These are phyloP conservation scores for Vitellaria paradoxa DNA, from an alignment of 179 eudicot genomes.

Conservation along the genomic window DNA sequence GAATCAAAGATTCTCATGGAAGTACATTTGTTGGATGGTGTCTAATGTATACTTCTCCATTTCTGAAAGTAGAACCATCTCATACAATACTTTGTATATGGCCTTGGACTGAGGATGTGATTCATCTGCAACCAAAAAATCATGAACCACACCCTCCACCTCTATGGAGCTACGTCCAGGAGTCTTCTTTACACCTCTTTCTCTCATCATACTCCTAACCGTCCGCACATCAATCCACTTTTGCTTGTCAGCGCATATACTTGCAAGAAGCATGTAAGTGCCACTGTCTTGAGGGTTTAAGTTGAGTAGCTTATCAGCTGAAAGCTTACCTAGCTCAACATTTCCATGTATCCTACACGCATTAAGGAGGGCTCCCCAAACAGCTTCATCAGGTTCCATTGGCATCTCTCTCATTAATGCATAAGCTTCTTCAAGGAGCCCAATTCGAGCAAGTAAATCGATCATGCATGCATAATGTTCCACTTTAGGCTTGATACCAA, in stretches of 20 bases:
- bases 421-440: slow-evolving; percentile 55
- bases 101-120: slow-evolving; percentile 54
- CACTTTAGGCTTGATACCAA: slow-evolving; percentile 42
- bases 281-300: slow-evolving; percentile 70
- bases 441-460: slow-evolving; percentile 68
- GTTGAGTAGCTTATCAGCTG: slow-evolving; percentile 47
- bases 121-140: slow-evolving; percentile 60
- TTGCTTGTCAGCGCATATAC: slow-evolving; percentile 46
- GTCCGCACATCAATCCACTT: slow-evolving; percentile 59
- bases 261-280: slow-evolving; percentile 53
- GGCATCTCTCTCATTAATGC: slow-evolving; percentile 53
- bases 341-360: slow-evolving; percentile 65
- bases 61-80: slow-evolving; percentile 26
- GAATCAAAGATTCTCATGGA: neutral
- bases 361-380: slow-evolving; percentile 74
- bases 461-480: slow-evolving; percentile 78
- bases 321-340: slow-evolving; percentile 56
- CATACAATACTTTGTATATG: slow-evolving; percentile 40
- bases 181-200: slow-evolving; percentile 60
- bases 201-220: slow-evolving; percentile 66
- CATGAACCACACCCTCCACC: slow-evolving; percentile 61
- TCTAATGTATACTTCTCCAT: slow-evolving; percentile 23
- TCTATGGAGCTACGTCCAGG: slow-evolving; percentile 70
- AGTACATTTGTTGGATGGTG: neutral
- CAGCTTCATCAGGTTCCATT: slow-evolving; percentile 70